Percentiles rank a stretch among this genome's conserved stretches.
Conservation (phyloP, 129 eudicot genomes). For the Centaurea solstitialis region DNA sequence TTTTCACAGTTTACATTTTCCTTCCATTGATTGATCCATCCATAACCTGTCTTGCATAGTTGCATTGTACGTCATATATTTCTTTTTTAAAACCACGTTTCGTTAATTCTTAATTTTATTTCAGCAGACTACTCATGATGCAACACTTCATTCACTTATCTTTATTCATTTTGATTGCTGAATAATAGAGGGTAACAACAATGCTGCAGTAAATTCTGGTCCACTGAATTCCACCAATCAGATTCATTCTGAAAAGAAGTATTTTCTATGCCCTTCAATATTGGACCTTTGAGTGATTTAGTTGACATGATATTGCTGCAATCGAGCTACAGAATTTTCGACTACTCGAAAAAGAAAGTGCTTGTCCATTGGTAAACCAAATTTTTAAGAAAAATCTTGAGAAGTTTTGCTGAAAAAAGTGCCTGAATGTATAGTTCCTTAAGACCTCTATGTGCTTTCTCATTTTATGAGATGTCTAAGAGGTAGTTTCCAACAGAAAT, state of each 20-base stretch:
- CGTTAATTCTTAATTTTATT: not conserved
- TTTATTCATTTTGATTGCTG: conserved; percentile 4
- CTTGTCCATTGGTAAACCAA: not conserved
- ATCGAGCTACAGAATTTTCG: not conserved
- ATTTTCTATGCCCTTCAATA: conserved; percentile 17
- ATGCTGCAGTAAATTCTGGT: conserved; percentile 25
- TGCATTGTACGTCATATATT: not conserved
- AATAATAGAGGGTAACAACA: conserved; percentile 32
- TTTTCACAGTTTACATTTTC: not conserved
- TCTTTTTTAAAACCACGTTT: not conserved
- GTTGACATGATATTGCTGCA: not conserved
- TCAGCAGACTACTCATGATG: not conserved
- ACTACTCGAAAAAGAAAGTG: not conserved
- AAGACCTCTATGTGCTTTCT: not conserved
- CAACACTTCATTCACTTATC: not conserved
- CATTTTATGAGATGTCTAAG: not conserved
- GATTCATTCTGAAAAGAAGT: conserved; percentile 48
- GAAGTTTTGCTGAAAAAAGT: not conserved
- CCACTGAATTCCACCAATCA: conserved; percentile 26
- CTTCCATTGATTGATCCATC: not conserved
- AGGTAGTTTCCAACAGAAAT: not conserved
- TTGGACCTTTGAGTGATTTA: not conserved
- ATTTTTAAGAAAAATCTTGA: not conserved
- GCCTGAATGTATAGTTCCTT: not conserved
- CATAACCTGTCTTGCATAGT: not conserved